Evolutionary conservation across 2,329 filamentous ascomycete genomes (phyloP).

Genomic region (Monascus ruber): DNA sequence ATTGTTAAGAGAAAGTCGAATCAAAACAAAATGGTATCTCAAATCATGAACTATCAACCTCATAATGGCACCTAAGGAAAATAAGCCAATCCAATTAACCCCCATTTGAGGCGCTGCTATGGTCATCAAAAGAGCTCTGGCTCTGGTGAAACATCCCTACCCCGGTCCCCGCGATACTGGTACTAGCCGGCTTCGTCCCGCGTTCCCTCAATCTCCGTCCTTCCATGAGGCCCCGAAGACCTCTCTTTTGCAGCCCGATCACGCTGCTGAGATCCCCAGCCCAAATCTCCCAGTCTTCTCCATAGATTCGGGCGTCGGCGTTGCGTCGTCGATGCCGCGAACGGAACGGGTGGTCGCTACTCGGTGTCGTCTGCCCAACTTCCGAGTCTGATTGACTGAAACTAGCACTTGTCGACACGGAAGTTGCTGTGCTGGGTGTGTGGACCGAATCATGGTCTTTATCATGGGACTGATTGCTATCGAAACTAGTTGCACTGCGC

Average conservation of each 20-base stretch:
- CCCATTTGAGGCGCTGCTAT: too few species aligned
- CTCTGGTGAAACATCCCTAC: background rate
- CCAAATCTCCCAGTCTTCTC: constrained; percentile 57
- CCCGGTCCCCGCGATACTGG: constrained; percentile 4
- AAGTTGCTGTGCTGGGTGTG: constrained; percentile 27
- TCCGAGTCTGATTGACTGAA: constrained; percentile 29
- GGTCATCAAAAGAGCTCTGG: background rate
- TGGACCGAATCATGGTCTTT: constrained; percentile 25
- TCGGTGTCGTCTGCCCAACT: background rate
- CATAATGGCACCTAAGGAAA: too few species aligned
- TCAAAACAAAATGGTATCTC: too few species aligned
- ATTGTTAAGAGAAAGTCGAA: too few species aligned
- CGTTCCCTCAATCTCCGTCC: constrained; percentile 74
- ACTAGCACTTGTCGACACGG: constrained; percentile 26
- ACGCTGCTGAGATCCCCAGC: constrained; percentile 63
- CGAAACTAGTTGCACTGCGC: constrained; percentile 5
- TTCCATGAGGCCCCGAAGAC: constrained; percentile 87
- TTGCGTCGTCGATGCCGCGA: constrained; percentile 3
- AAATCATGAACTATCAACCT: too few species aligned
- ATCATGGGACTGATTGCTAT: constrained; percentile 13
- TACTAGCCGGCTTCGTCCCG: constrained; percentile 28
- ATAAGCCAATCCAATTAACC: too few species aligned
- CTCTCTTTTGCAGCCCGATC: constrained; percentile 89
- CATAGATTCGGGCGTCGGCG: constrained; percentile 24
- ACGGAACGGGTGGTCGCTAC: too few species aligned